A percentile compares a stretch with the other conserved stretches of the same genome.
Conservation (phyloP, 805 yeast genomes). For the Ogataea minuta region DNA sequence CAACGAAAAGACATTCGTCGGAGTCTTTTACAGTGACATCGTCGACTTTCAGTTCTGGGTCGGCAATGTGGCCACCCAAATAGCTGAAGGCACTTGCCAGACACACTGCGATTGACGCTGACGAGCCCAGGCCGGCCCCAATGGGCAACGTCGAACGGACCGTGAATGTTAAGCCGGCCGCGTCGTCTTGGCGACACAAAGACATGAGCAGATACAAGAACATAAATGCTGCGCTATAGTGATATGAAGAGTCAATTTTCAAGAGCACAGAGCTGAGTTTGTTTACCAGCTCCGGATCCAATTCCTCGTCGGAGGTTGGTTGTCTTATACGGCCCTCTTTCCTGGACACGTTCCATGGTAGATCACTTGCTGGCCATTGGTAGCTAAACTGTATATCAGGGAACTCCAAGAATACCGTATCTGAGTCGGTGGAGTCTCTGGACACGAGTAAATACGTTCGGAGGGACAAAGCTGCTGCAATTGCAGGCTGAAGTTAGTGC, state of each 20-base stretch:
- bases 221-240: conserved; percentile 75
- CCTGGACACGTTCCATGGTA: conserved; percentile 55
- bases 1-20: conserved; percentile 58
- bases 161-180: conserved; percentile 54
- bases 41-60: conserved; percentile 35
- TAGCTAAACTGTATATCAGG: conserved; percentile 75
- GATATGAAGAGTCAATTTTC: conserved; percentile 52
- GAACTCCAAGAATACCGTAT: conserved; percentile 62
- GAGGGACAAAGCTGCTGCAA: conserved; percentile 89
- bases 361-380: conserved; percentile 57
- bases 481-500: conserved; percentile 57
- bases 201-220: conserved; percentile 75
- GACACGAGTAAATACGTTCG: conserved; percentile 77
- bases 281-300: conserved; percentile 57
- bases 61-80: conserved; percentile 52
- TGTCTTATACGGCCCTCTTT: conserved; percentile 25
- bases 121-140: conserved; percentile 96
- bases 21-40: conserved; percentile 37
- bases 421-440: conserved; percentile 38
- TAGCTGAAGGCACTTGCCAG: conserved; percentile 70
- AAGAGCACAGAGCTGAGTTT: conserved; percentile 45
- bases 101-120: conserved; percentile 87
- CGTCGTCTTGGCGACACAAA: conserved; percentile 46
- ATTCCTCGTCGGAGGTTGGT: conserved; percentile 46
- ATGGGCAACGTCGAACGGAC: conserved; percentile 85